Base-by-base conservation (phyloP, 139 green algal genomes). In the Picochlorum sp. region DNA sequence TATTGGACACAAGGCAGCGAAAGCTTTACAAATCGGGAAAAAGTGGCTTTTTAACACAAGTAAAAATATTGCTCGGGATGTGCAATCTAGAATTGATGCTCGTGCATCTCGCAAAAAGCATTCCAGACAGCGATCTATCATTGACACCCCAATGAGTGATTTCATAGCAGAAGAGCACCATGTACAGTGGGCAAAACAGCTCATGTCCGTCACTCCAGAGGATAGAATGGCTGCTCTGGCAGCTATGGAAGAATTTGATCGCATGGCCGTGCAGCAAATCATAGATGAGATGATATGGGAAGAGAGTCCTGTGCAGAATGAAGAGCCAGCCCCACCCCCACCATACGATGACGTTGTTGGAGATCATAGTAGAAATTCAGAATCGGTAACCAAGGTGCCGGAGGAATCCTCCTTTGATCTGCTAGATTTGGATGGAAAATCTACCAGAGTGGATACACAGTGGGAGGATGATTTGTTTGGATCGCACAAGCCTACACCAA, bases 161-260 rank as follows among this genome's bases (percentile, higher is more conserved):
- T 57, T 24, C 26, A 24, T 34, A 1, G 6, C 8, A n/a, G n/a
- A 13, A 13, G n/a, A n/a, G 14, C 74, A 55, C 49, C 54, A 74
- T 51, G 62, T 61, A 38, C 61, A 79, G 54, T 84, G 76, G 76
- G 79, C 79, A 0, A 67, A 59, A 9, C 68, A 76, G 57, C 62
- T 84, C 6, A 49, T 56, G 8, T 59, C 50, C 2, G 30, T 78
- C 45, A 59, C 65, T 4, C 66, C 69, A 9, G 38, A 52, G 5
- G 57, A 41, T 30, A 68, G 62, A 14, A 45, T 50, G 2, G 61
- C 54, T 9, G 61, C 75, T 6, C 47, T 85, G 49, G 69, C 26
- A 4, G 65, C 67, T 4, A 65, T 85, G 58, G 26, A 54, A 4
- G 72, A 81, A 62, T 69, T 76, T 13, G 79, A 85, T 54, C 28